Evolutionary conservation across 2,329 filamentous ascomycete genomes (phyloP), one percentile per base, ranked within the genome.

Genomic region (Phoma sp.): DNA sequence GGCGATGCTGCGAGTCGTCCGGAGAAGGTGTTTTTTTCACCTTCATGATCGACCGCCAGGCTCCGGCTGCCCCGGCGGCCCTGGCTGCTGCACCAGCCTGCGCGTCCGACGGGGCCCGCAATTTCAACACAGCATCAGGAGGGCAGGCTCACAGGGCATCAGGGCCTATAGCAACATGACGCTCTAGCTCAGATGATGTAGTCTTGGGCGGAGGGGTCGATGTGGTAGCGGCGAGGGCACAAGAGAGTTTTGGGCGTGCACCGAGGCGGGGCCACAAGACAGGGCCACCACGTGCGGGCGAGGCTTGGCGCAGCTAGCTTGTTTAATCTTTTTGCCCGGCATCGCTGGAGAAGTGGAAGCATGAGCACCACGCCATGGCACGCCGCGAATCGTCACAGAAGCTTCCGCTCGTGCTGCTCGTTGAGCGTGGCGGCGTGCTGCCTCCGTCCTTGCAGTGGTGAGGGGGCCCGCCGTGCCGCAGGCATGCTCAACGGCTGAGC

Each of bases 231-330:
- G 39, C 51, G 42, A 58, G 28, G 20, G 33, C 32, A 34, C 32
- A 43, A 33, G 48, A 39, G 38, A 39, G 39, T 43, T 39, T 51
- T 52, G 36, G 34, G 42, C 37, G 17, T 36, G 36, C 42, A 42
- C 38, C 38, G 50, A 53, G 43, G 26, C 38, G 38, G 42, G 50
- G 38, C 50, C 29, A 51, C 40, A 46, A 32, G 49, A 52, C 65
- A 66, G 60, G 65, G 63, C 47, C 46, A 52, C 65, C 65, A 68
- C 65, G 65, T 68, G 65, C 26, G 51, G 21, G 38, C 17, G 30
- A n/a, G 33, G 12, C 52, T 56, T 56, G 53, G 53, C 53, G 33
- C 26, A 1, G 34, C 42, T 47, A 53, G 42, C 32, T 20, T 40
- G 15, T 45, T 46, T 36, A 12, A 29, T 30, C 18, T 20, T 20